Base-by-base conservation (phyloP, 2,329 filamentous ascomycete species). In the Pestalotiopsis sp. region DNA sequence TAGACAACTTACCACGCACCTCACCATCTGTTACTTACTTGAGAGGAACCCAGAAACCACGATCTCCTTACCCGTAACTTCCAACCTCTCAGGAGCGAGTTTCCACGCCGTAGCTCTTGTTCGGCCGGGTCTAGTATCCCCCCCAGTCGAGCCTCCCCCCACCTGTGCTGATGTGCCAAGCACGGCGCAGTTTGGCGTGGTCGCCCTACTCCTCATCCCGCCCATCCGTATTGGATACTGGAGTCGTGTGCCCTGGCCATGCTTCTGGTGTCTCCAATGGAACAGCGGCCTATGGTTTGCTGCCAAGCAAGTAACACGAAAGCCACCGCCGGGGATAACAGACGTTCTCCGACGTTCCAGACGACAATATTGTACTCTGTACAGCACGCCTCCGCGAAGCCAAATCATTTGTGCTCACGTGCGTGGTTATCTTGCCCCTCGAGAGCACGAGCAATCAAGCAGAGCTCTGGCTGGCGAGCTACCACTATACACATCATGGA, bases 241-340 rank as follows among this genome's bases (percentile, higher is more conserved):
- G 31, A 38, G 59, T 61, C 59, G n/a, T 61, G 31, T 61, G 59
- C 25, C 59, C 59, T 40, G 36, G 59, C 17, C 25, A 20, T 61
- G 59, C 17, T n/a, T 52, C 45, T 52, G 45, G 13, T 14, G 59
- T 61, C 59, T 27, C 27, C 59, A 40, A 36, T 36, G 59, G 59
- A 61, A 61, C 31, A 20, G 9, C 45, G 45, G 45, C 59, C 31
- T 40, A 36, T 17, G 4, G 17, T 20, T 36, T 13, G 4, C 36
- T 61, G 59, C 59, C 59, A 64, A 64, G 45, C 45, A 20, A 52
- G 38, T 52, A 64, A 57, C 63, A 66, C 63, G 63, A 66, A 27
- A n/a, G 13, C 63, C 25, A 66, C 56, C 6, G 41, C 36, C 27
- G 41, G 45, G 61, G 41, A 25, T 41, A 4, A 52, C 61, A 49